Evolutionary conservation across 306 rosid genomes (phyloP).

Genomic region (Inga leiocalycina): DNA sequence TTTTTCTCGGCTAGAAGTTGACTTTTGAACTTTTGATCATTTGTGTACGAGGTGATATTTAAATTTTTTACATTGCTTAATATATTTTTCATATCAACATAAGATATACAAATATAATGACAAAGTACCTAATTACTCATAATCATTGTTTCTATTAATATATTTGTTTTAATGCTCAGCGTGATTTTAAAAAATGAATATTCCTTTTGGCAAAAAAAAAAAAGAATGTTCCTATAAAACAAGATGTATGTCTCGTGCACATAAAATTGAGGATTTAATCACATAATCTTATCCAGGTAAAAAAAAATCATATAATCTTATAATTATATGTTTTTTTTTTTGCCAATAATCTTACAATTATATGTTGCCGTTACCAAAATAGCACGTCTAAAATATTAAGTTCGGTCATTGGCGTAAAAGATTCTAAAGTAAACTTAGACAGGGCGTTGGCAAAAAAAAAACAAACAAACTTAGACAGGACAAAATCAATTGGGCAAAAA

Average conservation of each 20-base stretch:
- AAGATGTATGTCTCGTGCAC: not conserved
- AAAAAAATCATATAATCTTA: not conserved
- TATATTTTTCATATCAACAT: not conserved
- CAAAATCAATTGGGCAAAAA: not conserved
- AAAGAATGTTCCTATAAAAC: not conserved
- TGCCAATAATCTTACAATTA: not conserved
- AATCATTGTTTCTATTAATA: not conserved
- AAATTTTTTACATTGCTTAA: not conserved
- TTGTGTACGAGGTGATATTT: not conserved
- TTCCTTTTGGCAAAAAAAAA: not conserved
- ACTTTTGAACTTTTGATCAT: too few species aligned
- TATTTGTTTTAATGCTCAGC: too few species aligned
- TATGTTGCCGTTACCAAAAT: not conserved
- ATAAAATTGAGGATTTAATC: not conserved
- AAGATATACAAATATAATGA: too few species aligned
- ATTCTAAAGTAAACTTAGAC: too few species aligned
- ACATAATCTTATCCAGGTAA: too few species aligned
- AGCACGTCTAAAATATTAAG: not conserved
- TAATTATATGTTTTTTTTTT: not conserved
- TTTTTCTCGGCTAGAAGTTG: too few species aligned
- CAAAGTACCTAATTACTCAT: too few species aligned
- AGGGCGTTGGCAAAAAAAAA: too few species aligned
- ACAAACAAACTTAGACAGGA: not conserved
- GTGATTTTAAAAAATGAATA: too few species aligned
- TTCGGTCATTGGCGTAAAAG: not conserved